Base-by-base conservation (phyloP, 1,284 basidiomycete genomes). In the Malassezia furfur region DNA sequence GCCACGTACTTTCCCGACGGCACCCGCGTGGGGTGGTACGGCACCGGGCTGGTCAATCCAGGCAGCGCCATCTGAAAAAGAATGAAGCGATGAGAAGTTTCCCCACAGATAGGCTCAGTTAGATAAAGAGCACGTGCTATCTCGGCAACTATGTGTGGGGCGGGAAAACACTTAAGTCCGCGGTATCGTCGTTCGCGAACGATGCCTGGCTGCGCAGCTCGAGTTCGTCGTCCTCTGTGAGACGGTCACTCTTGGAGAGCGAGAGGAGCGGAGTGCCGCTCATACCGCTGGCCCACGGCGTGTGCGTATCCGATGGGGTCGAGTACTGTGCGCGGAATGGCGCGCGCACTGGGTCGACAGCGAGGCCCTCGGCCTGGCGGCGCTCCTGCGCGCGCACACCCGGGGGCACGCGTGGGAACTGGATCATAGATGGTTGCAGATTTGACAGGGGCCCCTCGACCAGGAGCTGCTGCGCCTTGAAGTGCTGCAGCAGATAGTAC, bases 371-470 rank as follows among this genome's bases (percentile, higher is more conserved):
- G 61, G 54, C 28, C 59, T 56, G 49, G 69, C 61, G 49, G 59
- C 63, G 6, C 88, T 82, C 53, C 88, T 85, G 51, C 89, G 83
- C 17, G 91, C 91, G 25, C 38, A 34, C 34, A 2, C n/a, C 28
- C 21, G 54, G 54, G 0, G 54, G 54, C 80, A 86, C 89, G 4
- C 54, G 40, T 30, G 62, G 57, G 78, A 99, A 96, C 75, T 96
- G 94, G 54, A 98, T 96, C 91, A 98, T 93, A 77, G 88, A 91
- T 5, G 90, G 82, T 75, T 96, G 94, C 36, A 99, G 78, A 77
- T 99, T 98, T 76, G 84, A 93, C 50, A 99, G 80, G 1, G 91
- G 89, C 2, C 94, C 94, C 76, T 99, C 94, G 28, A 99, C 94
- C 46, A 99, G 84, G 68, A 84, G 85, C 54, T 80, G 84, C 77